phyloP scores from a whole-genome alignment of 805 yeast species.

The Saturnispora halmiae region DNA sequence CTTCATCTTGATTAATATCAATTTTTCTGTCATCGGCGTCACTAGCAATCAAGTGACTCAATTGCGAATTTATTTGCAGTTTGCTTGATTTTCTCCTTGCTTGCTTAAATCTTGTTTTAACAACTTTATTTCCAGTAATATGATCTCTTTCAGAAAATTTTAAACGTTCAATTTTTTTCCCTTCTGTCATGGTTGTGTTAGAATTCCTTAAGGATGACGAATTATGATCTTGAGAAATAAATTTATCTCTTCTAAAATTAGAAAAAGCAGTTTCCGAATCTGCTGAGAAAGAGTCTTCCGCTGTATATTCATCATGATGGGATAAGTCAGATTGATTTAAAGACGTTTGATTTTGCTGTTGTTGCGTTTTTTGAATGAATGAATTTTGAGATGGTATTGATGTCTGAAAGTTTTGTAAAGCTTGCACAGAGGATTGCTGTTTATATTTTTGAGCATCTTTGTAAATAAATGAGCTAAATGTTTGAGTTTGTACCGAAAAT shows the following conservation, averaged over 20 bases:
- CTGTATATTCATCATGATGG: too few relatives aligned
- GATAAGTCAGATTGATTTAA: too few relatives aligned
- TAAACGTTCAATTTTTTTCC: slow-evolving; percentile 1
- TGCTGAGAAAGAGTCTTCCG: too few relatives aligned
- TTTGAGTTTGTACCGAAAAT: background rate
- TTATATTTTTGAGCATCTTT: background rate
- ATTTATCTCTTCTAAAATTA: background rate
- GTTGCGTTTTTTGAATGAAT: slow-evolving; percentile 2
- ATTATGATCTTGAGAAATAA: background rate
- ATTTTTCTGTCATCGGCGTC: background rate
- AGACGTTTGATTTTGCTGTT: background rate
- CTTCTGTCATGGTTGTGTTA: too few relatives aligned
- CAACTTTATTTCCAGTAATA: background rate
- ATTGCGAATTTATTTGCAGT: background rate
- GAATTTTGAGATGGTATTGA: too few relatives aligned
- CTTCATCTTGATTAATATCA: too few relatives aligned
- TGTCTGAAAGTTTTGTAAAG: too few relatives aligned
- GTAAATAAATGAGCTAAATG: background rate
- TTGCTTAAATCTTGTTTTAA: background rate
- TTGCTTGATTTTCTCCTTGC: background rate
- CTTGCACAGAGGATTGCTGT: too few relatives aligned
- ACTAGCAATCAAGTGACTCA: background rate
- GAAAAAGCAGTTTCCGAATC: too few relatives aligned
- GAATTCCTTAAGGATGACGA: background rate
- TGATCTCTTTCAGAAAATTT: background rate